Base-by-base conservation (phyloP, 2,329 filamentous ascomycete genomes). In the Exophiala viscosa region DNA sequence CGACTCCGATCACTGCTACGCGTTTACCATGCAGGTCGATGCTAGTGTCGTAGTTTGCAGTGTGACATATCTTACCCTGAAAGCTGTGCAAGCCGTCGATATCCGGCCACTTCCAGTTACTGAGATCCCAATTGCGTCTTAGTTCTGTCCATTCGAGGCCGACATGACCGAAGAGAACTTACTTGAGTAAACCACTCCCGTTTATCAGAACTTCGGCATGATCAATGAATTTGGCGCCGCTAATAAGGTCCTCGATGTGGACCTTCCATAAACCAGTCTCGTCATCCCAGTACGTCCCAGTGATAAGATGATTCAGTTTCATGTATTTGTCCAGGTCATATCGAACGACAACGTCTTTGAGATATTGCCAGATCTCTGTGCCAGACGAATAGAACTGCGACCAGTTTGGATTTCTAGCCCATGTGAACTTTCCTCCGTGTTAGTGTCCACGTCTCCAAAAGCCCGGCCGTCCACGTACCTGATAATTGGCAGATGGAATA, bases 81-180 rank as follows among this genome's bases (percentile, higher is more conserved):
- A 71, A 73, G 1, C 59, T 68, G 2, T 73, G 59, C 0, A 78
- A 57, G 0, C 80, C 81, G 0, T 75, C 71, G 14, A 83, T 74
- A 13, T 73, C 71, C 1, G 80, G 80, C 71, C 74, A 77, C 45
- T 72, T 69, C 66, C 72, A 78, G 53, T 75, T 75, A 59, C 79
- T 57, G 31, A n/a, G n/a, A n/a, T n/a, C n/a, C n/a, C n/a, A n/a
- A n/a, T n/a, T n/a, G n/a, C n/a, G n/a, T n/a, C n/a, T n/a, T n/a
- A n/a, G n/a, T n/a, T n/a, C n/a, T n/a, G n/a, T n/a, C n/a, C 7
- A 41, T 5, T 7, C 18, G 6, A n/a, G 17, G 2, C 14, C 18
- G 15, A 33, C 32, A 40, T 3, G 6, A 5, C 15, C 5, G n/a
- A 40, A 4, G 17, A 23, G 9, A 17, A 79, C 80, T 36, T 73